phyloP scores from a whole-genome alignment of 192 early-diverging fungal genomes.

The Coemansia sp. region DNA sequence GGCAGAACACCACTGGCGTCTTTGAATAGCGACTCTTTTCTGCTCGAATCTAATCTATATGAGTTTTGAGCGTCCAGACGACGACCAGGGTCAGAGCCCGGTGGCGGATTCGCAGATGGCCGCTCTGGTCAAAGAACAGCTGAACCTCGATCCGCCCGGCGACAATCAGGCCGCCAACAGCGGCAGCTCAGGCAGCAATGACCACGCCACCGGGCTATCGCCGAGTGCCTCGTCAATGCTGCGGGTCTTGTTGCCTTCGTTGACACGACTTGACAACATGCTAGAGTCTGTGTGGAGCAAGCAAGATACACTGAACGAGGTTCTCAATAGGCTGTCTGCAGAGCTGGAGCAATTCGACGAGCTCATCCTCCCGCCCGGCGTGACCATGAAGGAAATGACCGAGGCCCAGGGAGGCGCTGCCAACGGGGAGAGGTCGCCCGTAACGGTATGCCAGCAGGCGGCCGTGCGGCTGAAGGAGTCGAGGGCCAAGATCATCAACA shows the following conservation, averaged over 20 bases:
- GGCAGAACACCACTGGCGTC: too few relatives aligned
- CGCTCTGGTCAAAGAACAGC: too few relatives aligned
- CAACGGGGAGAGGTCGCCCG: background rate
- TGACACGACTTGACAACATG: conserved; percentile 28
- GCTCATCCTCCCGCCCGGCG: conserved; percentile 14
- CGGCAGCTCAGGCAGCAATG: too few relatives aligned
- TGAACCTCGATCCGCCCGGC: too few relatives aligned
- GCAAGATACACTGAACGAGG: conserved; percentile 35
- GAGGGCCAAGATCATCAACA: conserved; percentile 16
- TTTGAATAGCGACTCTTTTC: too few relatives aligned
- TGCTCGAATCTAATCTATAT: too few relatives aligned
- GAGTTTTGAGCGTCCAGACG: too few relatives aligned
- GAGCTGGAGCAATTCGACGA: conserved; percentile 50
- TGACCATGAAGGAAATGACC: background rate
- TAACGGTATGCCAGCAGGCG: conserved; percentile 11
- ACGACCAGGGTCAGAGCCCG: too few relatives aligned
- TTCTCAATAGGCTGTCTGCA: conserved; percentile 29
- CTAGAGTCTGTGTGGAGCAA: conserved; percentile 39
- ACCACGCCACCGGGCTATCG: conserved; percentile 1
- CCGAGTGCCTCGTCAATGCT: conserved; percentile 34
- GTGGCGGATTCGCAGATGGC: too few relatives aligned
- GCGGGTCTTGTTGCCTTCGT: conserved; percentile 37
- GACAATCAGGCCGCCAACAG: too few relatives aligned
- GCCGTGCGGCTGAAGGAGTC: conserved; percentile 25
- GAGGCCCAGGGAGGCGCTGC: background rate